Base-by-base conservation (phyloP, 2,329 filamentous ascomycete species). In the Fusarium aywerte region DNA sequence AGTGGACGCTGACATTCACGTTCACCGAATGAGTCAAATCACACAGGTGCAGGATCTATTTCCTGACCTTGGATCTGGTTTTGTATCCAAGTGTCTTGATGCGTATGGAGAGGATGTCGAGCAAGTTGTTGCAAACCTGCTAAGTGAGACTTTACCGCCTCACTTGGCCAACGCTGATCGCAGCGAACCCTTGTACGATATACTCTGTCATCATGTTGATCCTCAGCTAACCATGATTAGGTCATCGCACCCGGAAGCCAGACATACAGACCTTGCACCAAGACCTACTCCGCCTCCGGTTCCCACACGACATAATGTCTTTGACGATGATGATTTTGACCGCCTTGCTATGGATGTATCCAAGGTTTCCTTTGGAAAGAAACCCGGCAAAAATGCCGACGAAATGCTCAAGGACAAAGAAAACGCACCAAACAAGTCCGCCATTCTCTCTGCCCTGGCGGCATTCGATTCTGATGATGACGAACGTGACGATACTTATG, bases 401-500 rank as follows among this genome's bases (percentile, higher is more conserved):
- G 85, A 88, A 47, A 79, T 95, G 16, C 85, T 95, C 9, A 81
- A 85, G 45, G 89, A 93, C 73, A 86, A 86, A 49, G 84, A 86
- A 20, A 81, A 80, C 2, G 88, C 89, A 5, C 87, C 90, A 3
- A 89, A 89, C 72, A 97, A 96, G 80, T 92, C 93, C 1, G 90
- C 93, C 12, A 97, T 97, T 70, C 81, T 97, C 23, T 92, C 94
- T 4, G 95, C 95, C 0, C 86, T 98, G 4, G 92, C 93, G 16
- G 86, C 90, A 1, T 97, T 98, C 70, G 94, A 98, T 79, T 90
- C 90, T 0, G 95, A 98, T 72, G 96, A 98, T 69, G 96, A 99
- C 76, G 96, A 99, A 80, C 88, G 93, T 33, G 96, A 99, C 77
- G 96, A 99, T 76, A 98, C 95, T 0, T 99, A 99, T 75, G 96